A percentile compares a stretch with the other conserved stretches of the same genome.
phyloP scores from a whole-genome alignment of 345 rosid genomes.

The Eutrema yunnanense region DNA sequence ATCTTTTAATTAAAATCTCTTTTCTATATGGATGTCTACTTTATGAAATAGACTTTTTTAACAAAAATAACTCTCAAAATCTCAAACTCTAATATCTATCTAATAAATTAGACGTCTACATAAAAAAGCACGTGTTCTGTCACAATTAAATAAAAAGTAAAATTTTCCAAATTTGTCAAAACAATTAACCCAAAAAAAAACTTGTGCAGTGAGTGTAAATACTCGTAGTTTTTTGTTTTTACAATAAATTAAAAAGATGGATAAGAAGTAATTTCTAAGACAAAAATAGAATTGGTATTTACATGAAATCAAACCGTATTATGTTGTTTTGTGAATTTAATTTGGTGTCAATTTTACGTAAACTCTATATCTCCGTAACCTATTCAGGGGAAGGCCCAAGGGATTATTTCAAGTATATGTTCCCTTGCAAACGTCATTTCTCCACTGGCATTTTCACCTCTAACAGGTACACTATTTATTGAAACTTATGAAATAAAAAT shows the following conservation, averaged over 20 bases:
- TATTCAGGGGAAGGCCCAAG: slow-evolving; percentile 87
- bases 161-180: background rate
- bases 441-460: slow-evolving; percentile 73
- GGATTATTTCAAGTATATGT: slow-evolving; percentile 76
- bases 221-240: background rate
- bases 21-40: too few relatives aligned
- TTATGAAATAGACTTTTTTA: background rate
- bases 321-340: background rate
- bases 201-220: background rate
- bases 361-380: background rate
- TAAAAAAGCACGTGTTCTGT: background rate
- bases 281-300: background rate
- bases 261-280: background rate
- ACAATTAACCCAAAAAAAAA: background rate
- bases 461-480: slow-evolving; percentile 49
- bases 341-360: background rate
- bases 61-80: background rate
- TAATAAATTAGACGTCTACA: too few relatives aligned
- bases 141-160: background rate
- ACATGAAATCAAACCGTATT: background rate
- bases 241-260: background rate
- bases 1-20: too few relatives aligned
- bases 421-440: slow-evolving; percentile 67
- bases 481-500: background rate
- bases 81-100: too few relatives aligned